A percentile compares a stretch with the other conserved stretches of the same genome.
Evolutionary conservation across 371 early-diverging fungal species (phyloP).

Genomic region (Rhizopus arrhizus): DNA sequence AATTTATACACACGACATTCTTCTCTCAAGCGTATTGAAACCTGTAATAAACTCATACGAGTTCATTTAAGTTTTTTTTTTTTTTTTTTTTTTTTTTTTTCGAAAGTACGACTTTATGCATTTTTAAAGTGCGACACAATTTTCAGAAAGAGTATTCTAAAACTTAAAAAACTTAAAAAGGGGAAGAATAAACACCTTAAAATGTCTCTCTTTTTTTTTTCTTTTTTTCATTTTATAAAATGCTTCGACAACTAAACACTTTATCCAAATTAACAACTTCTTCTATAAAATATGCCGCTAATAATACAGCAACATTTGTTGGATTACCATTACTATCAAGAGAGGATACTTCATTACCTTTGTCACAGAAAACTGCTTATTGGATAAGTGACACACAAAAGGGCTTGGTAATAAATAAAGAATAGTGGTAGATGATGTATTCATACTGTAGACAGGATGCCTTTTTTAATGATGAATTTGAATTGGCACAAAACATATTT

Average conservation of each 20-base stretch:
- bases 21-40: too few relatives aligned
- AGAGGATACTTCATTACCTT: constrained; percentile 36
- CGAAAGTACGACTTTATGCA: too few relatives aligned
- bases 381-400: constrained; percentile 51
- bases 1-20: too few relatives aligned
- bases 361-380: constrained; percentile 34
- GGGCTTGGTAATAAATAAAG: constrained; percentile 40
- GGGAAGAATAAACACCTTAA: not conserved
- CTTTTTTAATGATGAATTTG: constrained; percentile 52
- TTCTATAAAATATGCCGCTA: constrained; percentile 45
- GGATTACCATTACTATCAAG: constrained; percentile 26
- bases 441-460: constrained; percentile 36
- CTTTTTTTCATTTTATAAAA: constrained; percentile 4
- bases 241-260: constrained; percentile 47
- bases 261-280: constrained; percentile 42
- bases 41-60: too few relatives aligned
- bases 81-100: too few relatives aligned
- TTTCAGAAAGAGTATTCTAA: too few relatives aligned
- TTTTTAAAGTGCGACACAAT: too few relatives aligned
- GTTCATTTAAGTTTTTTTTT: too few relatives aligned
- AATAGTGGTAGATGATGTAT: not conserved
- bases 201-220: not conserved
- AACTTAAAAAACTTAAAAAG: not conserved
- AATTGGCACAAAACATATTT: constrained; percentile 43
- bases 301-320: constrained; percentile 31